Conservation (phyloP, 176 grass and related monocot genomes). For the Lolium rigidum region DNA sequence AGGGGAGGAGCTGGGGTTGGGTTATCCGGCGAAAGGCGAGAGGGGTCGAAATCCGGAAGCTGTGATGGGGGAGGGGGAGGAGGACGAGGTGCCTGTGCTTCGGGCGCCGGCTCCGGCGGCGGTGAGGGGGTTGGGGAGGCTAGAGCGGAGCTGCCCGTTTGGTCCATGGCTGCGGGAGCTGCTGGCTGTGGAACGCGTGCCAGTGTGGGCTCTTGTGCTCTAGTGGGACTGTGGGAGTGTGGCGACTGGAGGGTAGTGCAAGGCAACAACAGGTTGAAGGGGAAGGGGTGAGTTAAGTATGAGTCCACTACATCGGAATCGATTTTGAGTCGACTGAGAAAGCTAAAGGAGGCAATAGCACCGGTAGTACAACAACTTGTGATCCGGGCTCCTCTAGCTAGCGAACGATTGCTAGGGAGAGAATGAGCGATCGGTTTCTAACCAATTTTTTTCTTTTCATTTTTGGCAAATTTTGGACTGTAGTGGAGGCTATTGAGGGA, state of each 20-base stretch:
- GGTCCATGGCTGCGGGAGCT: constrained; percentile 19
- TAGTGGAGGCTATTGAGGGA: too few relatives aligned
- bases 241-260: background rate
- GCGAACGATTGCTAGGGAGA: too few relatives aligned
- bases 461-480: too few relatives aligned
- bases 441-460: too few relatives aligned
- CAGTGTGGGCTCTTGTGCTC: background rate
- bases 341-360: too few relatives aligned
- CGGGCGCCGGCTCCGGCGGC: constrained; percentile 26
- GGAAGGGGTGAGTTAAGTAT: background rate
- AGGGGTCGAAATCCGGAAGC: constrained; percentile 13
- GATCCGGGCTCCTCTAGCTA: too few relatives aligned
- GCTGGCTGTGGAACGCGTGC: background rate
- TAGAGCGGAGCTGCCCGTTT: constrained; percentile 41
- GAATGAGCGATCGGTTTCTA: too few relatives aligned
- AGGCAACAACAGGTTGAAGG: background rate
- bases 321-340: too few relatives aligned
- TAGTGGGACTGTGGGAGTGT: background rate
- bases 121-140: constrained; percentile 45
- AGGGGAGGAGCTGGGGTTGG: constrained; percentile 14
- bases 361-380: too few relatives aligned
- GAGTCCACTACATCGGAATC: too few relatives aligned
- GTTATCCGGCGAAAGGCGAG: constrained; percentile 34
- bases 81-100: background rate
- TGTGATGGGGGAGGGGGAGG: constrained; percentile 13